A percentile compares a stretch with the other conserved stretches of the same genome.
phyloP scores from a whole-genome alignment of 164 flowering plant genomes.

The Macadamia tetraphylla region DNA sequence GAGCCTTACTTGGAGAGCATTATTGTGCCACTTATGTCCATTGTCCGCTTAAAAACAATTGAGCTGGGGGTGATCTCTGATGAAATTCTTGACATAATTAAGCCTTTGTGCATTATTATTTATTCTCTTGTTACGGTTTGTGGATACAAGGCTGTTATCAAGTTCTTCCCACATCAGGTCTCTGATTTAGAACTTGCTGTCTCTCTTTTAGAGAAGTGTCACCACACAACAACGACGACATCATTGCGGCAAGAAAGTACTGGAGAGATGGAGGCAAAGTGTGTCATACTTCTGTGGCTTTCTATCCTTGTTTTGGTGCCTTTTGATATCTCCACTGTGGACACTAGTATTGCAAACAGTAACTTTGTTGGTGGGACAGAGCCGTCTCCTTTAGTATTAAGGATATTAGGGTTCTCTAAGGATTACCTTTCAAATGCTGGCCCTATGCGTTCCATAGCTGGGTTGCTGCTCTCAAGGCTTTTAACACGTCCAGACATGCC shows the following conservation, averaged over 20 bases:
- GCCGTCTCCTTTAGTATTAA: conserved; percentile 67
- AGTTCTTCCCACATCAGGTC: conserved; percentile 95
- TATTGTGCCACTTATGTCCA: conserved; percentile 75
- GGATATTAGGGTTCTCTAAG: conserved; percentile 57
- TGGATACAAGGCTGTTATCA: conserved; percentile 87
- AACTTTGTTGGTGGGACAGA: conserved; percentile 30
- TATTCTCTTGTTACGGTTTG: conserved; percentile 86
- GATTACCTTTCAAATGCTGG: conserved; percentile 91
- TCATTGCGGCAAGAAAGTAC: conserved; percentile 85
- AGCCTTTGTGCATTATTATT: conserved; percentile 76
- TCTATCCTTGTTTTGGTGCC: conserved; percentile 93
- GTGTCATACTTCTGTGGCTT: conserved; percentile 86
- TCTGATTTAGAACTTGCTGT: conserved; percentile 95
- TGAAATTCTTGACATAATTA: conserved; percentile 62
- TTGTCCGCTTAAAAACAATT: conserved; percentile 62
- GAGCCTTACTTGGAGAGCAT: conserved; percentile 94
- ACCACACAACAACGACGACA: conserved; percentile 40
- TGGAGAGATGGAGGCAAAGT: conserved; percentile 95
- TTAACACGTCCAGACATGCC: conserved; percentile 95
- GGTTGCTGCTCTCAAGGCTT: conserved; percentile 75
- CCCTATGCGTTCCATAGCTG: conserved; percentile 85
- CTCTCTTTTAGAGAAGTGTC: conserved; percentile 80
- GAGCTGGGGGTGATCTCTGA: conserved; percentile 51
- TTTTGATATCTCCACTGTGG: conserved; percentile 91
- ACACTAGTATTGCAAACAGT: conserved; percentile 55